Percentiles rank a stretch among this genome's conserved stretches.
phyloP scores from a whole-genome alignment of 306 rosid genomes.

The Cicer yamashitae region DNA sequence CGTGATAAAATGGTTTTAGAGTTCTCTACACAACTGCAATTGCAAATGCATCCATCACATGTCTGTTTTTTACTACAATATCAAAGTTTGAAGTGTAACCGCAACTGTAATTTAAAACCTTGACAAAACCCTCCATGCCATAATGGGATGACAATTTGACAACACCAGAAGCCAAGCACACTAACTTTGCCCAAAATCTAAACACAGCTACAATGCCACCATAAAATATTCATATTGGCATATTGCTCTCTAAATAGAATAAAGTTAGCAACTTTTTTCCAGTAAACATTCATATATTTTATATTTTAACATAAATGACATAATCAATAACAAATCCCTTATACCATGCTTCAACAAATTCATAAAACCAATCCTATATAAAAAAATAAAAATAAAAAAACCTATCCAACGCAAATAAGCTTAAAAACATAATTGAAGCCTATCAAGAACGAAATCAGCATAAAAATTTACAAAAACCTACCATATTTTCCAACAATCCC shows the following conservation, averaged over 20 bases:
- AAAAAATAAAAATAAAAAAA: too few relatives aligned
- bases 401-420: background rate
- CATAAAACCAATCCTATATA: background rate
- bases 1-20: too few relatives aligned
- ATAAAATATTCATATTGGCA: conserved; percentile 18
- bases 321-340: background rate
- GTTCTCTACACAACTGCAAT: too few relatives aligned
- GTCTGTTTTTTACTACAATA: too few relatives aligned
- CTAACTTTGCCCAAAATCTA: background rate
- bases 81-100: too few relatives aligned
- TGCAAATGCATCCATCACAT: too few relatives aligned
- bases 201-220: background rate
- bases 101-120: too few relatives aligned
- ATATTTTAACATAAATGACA: background rate
- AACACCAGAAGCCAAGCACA: background rate
- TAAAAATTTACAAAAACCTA: conserved; percentile 21
- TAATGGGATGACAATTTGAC: background rate
- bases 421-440: background rate
- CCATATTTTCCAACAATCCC: conserved; percentile 83
- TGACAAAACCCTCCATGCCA: background rate
- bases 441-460: background rate
- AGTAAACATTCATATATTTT: background rate
- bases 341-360: background rate
- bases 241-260: background rate
- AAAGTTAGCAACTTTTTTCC: background rate